Base-by-base conservation (phyloP, 768 basidiomycete genomes). In the Hypsizygus marmoreus region DNA sequence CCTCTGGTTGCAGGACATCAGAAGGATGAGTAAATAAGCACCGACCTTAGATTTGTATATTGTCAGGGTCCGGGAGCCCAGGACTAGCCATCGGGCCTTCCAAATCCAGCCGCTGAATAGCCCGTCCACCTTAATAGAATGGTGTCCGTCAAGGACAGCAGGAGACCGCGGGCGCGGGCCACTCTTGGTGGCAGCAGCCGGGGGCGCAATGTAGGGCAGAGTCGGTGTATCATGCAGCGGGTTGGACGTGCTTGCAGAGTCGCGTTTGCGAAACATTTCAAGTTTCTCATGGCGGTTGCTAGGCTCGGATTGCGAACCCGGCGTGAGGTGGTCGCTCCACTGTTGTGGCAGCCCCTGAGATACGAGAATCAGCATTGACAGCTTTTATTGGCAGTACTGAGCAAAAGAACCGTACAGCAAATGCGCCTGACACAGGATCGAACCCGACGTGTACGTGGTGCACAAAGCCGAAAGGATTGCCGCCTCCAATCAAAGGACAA, bases 21-120 rank as follows among this genome's bases (percentile, higher is more conserved):
- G 30, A 43, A 32, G 14, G 28, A 17, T 28, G 39, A 3, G 33
- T 11, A 37, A 13, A 32, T 10, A 5, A 20, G 19, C 12, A 60
- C 86, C 57, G 56, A 89, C 91, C 76, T 91, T 87, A 50, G 77
- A 82, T 72, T 85, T 87, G 56, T 87, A 84, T 55, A 93, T 79
- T 32, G 76, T 75, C 25, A 94, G 64, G 22, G 78, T 70, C 47
- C 80, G 72, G 24, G 82, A 83, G 47, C 79, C 81, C 49, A 94
- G 69, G 6, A 88, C 76, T 34, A 92, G 65, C 83, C 84, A 92
- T 53, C 84, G 81, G 60, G 83, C 81, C 57, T 79, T 76, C 80
- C 89, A 91, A 37, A 88, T 70, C 71, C 84, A 88, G 43, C 84
- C 82, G 10, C 82, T 78, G 43, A 91, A 77, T 9, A 65, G 42